These are phyloP conservation scores for Geranium rotundifolium DNA, from an alignment of 345 rosid genomes.

Conservation along the genomic window DNA sequence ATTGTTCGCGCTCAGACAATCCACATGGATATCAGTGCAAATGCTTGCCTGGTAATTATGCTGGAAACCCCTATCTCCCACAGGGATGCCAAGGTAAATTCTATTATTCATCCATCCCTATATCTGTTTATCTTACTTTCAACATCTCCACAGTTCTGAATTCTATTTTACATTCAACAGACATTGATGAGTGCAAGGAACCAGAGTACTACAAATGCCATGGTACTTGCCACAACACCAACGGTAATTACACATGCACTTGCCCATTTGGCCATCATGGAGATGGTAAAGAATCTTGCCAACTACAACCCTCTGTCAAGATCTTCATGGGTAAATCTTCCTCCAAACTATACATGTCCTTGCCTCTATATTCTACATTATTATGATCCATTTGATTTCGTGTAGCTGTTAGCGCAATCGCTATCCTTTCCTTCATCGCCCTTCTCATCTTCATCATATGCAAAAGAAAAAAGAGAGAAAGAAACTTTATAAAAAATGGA, in stretches of 20 bases:
- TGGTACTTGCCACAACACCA: neutral
- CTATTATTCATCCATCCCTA: too few species aligned
- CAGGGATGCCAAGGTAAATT: neutral
- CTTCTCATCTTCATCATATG: constrained; percentile 1
- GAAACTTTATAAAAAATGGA: constrained; percentile 18
- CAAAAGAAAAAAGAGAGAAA: constrained; percentile 8
- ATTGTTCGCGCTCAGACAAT: neutral
- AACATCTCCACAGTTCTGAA: neutral
- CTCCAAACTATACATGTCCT: neutral
- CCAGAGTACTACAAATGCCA: neutral
- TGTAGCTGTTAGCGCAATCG: constrained; percentile 7
- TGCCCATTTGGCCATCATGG: neutral
- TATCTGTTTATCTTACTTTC: too few species aligned
- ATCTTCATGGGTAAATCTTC: neutral
- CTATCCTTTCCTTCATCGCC: neutral
- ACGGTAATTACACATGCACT: neutral
- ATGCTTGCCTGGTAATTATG: neutral
- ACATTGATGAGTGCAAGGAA: neutral
- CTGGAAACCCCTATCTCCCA: neutral
- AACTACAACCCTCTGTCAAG: neutral
- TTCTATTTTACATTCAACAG: neutral
- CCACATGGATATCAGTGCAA: neutral
- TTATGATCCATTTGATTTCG: neutral
- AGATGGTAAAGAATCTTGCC: neutral
- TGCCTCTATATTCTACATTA: too few species aligned